Evolutionary conservation across 352 stramenopile genomes (phyloP).

Genomic region (Phytophthora palmivora): DNA sequence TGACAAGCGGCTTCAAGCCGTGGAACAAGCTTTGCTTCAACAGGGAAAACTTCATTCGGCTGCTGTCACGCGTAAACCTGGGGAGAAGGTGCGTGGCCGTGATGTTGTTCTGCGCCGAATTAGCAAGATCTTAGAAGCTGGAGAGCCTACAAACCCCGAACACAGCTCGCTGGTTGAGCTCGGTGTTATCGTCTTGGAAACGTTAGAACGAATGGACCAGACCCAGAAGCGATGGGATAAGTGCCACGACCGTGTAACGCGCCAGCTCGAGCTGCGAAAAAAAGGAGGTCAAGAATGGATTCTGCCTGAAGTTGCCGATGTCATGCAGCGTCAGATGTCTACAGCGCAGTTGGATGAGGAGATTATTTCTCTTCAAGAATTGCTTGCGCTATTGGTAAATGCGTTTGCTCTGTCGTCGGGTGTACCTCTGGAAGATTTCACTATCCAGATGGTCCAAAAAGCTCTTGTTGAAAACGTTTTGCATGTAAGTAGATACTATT

Average conservation of each 20-base stretch:
- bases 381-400: conserved; percentile 68
- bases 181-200: conserved; percentile 76
- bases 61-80: conserved; percentile 46
- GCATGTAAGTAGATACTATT: conserved; percentile 41
- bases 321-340: conserved; percentile 57
- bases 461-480: conserved; percentile 53
- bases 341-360: conserved; percentile 32
- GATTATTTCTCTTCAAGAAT: conserved; percentile 43
- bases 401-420: conserved; percentile 66
- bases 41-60: conserved; percentile 57
- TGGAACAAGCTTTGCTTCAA: conserved; percentile 61
- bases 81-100: conserved; percentile 67
- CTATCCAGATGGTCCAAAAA: conserved; percentile 69
- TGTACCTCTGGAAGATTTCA: conserved; percentile 66
- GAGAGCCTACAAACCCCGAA: conserved; percentile 59
- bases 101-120: conserved; percentile 80
- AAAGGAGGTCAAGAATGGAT: conserved; percentile 70
- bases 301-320: conserved; percentile 70
- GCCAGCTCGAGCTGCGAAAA: conserved; percentile 60
- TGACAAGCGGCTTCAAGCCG: conserved; percentile 67
- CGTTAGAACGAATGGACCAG: conserved; percentile 73
- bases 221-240: conserved; percentile 58
- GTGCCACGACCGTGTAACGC: conserved; percentile 51
- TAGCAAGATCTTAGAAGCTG: conserved; percentile 69
- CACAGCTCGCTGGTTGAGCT: conserved; percentile 74